Evolutionary conservation across 2,329 filamentous ascomycete species (phyloP), one percentile per base, ranked within the genome.

Genomic region (Magnaporthales sp.): DNA sequence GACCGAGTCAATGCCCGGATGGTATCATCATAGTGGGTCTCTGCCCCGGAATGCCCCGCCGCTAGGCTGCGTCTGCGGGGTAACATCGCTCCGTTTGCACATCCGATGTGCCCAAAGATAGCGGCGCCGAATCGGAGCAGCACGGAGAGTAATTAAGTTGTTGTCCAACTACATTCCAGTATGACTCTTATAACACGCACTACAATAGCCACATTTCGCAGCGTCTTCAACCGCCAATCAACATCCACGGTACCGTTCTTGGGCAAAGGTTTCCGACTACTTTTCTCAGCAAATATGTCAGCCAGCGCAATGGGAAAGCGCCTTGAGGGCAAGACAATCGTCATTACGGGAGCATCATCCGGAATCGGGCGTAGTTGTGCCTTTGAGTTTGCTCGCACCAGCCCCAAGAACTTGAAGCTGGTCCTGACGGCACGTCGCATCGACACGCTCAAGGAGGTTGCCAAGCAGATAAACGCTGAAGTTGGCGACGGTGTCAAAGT

Each of bases 271-370:
- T 58, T 58, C n/a, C 54, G 13, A 3, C 9, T 24, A 58, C 4
- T 58, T 11, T 58, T 9, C 8, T 58, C 22, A 66, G 74, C 74
- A 72, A 78, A 74, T 69, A 84, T 84, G 82, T 74, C 80, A 46
- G 78, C 83, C 63, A 86, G 91, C 54, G 87, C 90, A 74, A 88
- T 91, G 79, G 84, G 84, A 70, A 90, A 92, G 77, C 93, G 94
- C 80, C 91, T 99, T 68, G 85, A 90, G 74, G 93, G 93, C 85
- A 98, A 98, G 82, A 98, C 93, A 4, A 83, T 98, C 68, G 79
- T 98, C 67, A 86, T 99, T 70, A 98, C 95, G 5, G 95, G 95
- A 67, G 95, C 95, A 32, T 95, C 91, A 4, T 96, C 92, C 24
- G 95, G 95, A 69, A 98, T 99, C 77, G 95, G 95, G 27, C 86